Percentiles rank a stretch among this genome's conserved stretches.
Evolutionary conservation across 2,329 filamentous ascomycete species (phyloP).

Genomic region (Aspergillus chevalieri): DNA sequence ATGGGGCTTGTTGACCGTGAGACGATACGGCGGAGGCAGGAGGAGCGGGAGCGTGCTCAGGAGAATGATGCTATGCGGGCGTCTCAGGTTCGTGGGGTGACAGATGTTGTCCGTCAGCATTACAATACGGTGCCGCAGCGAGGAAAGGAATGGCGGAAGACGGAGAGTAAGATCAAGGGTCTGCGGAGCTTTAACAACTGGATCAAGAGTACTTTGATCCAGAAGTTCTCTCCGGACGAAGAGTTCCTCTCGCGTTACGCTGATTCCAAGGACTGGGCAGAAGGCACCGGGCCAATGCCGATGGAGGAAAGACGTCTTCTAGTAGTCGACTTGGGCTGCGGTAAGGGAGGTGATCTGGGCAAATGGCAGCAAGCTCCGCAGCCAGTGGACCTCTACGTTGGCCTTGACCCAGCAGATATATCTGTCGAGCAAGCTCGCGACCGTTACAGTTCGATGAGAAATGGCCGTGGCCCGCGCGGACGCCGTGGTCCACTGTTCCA

Average conservation of each 20-base stretch:
- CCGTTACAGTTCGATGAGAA: constrained; percentile 68
- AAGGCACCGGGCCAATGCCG: constrained; percentile 28
- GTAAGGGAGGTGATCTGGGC: constrained; percentile 88
- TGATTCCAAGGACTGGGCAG: constrained; percentile 41
- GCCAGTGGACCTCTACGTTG: constrained; percentile 84
- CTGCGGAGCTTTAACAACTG: constrained; percentile 96
- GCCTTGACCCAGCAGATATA: constrained; percentile 85
- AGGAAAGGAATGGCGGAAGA: constrained; percentile 89
- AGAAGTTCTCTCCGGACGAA: constrained; percentile 85
- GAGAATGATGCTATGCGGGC: constrained; percentile 31
- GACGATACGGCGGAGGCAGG: constrained; percentile 36
- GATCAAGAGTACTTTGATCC: constrained; percentile 95
- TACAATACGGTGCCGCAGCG: constrained; percentile 95
- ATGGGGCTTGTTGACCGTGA: constrained; percentile 33
- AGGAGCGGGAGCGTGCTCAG: constrained; percentile 39
- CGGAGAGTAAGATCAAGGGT: constrained; percentile 91
- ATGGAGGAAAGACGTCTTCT: constrained; percentile 55
- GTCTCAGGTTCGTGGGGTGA: constrained; percentile 52
- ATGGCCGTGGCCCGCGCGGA: constrained; percentile 48
- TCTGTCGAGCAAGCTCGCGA: constrained; percentile 87
- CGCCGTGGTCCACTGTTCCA: constrained; percentile 64
- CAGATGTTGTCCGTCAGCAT: constrained; percentile 84
- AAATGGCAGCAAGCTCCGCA: constrained; percentile 98
- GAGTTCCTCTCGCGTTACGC: constrained; percentile 54
- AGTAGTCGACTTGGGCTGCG: constrained; percentile 90